Evolutionary conservation across 208 protist species (phyloP).

Genomic region (Crithidia expoeki): DNA sequence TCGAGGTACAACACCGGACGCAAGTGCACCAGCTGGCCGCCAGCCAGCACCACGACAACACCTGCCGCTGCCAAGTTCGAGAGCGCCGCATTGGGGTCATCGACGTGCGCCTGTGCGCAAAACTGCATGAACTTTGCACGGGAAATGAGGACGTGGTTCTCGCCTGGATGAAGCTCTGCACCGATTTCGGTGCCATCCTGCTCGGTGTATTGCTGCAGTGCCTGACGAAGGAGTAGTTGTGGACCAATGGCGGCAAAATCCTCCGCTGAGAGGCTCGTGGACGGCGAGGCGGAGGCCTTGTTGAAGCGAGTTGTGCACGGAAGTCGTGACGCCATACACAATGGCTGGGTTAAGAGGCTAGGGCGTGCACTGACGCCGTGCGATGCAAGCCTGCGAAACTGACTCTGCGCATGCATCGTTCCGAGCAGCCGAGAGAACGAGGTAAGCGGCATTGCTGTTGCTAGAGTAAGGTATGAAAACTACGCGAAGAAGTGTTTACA

Average conservation of each 20-base stretch:
- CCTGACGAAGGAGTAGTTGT: slow-evolving; percentile 60
- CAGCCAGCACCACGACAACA: slow-evolving; percentile 57
- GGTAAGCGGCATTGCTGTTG: too few species aligned
- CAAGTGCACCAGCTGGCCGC: slow-evolving; percentile 57
- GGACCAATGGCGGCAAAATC: slow-evolving; percentile 51
- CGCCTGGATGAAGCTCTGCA: slow-evolving; percentile 10
- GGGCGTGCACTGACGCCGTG: too few species aligned
- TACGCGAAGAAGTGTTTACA: too few species aligned
- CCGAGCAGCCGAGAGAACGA: too few species aligned
- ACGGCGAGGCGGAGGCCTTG: background rate
- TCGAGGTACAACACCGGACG: slow-evolving; percentile 63
- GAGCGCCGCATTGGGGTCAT: slow-evolving; percentile 48
- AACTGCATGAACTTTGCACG: slow-evolving; percentile 54
- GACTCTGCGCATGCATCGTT: too few species aligned
- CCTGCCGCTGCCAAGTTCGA: slow-evolving; percentile 49
- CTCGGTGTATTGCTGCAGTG: slow-evolving; percentile 55
- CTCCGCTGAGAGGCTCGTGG: slow-evolving; percentile 3
- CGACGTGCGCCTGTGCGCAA: slow-evolving; percentile 59
- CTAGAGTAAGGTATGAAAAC: too few species aligned
- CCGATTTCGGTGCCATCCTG: slow-evolving; percentile 29
- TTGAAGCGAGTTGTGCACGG: slow-evolving; percentile 1
- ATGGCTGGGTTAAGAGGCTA: too few species aligned
- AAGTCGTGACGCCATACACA: background rate
- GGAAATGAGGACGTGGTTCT: slow-evolving; percentile 54
- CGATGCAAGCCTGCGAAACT: too few species aligned